A percentile compares a stretch with the other conserved stretches of the same genome.
Conservation (phyloP, 2,329 filamentous ascomycete genomes). For the Esteya vermicola region DNA sequence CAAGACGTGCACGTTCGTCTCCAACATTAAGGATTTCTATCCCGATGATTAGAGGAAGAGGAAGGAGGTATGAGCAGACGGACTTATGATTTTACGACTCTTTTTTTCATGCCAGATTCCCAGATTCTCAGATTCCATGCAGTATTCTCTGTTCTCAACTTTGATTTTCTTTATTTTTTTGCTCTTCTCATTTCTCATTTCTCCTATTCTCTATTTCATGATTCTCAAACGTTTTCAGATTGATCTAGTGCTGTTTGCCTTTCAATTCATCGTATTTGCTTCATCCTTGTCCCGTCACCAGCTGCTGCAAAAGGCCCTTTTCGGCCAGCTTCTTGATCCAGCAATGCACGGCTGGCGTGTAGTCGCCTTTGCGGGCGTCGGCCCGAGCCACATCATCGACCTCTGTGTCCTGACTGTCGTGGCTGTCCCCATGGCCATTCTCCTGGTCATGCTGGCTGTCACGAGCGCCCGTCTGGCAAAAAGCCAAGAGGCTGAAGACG, state of each 20-base stretch:
- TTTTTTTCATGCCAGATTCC: too few relatives aligned
- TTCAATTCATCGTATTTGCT: neutral
- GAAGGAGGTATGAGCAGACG: too few relatives aligned
- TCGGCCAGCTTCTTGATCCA: slow-evolving; percentile 59
- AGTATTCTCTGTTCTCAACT: too few relatives aligned
- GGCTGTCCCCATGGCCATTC: too few relatives aligned
- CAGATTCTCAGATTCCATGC: too few relatives aligned
- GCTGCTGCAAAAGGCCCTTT: slow-evolving; percentile 43
- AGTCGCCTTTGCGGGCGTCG: slow-evolving; percentile 47
- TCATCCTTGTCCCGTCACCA: slow-evolving; percentile 7
- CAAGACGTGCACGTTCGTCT: slow-evolving; percentile 55
- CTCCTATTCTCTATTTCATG: neutral
- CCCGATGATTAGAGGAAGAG: slow-evolving; percentile 57
- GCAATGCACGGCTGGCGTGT: slow-evolving; percentile 50
- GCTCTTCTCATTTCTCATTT: neutral
- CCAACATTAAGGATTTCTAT: slow-evolving; percentile 67
- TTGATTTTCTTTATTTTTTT: neutral
- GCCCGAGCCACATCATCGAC: slow-evolving; percentile 37
- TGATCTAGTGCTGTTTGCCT: neutral
- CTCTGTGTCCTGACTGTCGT: neutral
- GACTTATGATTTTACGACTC: too few relatives aligned
- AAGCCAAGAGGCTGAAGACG: slow-evolving; percentile 50
- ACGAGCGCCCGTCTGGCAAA: slow-evolving; percentile 42
- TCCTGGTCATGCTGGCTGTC: too few relatives aligned
- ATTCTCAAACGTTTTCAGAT: neutral